These are phyloP conservation scores for Thelephora terrestris DNA, from an alignment of 1,284 basidiomycete species.

Conservation along the genomic window DNA sequence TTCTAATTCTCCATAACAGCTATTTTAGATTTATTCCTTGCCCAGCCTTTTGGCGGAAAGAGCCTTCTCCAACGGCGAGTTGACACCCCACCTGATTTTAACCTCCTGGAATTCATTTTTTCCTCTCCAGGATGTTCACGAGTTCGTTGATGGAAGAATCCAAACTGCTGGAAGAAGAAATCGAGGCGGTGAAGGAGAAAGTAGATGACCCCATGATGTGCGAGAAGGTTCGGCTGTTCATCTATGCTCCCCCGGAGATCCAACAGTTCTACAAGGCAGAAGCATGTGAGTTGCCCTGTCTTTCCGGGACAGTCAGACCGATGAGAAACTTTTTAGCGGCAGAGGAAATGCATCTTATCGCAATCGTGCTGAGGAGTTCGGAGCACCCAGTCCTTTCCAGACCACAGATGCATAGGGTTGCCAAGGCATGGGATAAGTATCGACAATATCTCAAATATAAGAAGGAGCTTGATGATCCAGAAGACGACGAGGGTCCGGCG, in stretches of 20 bases:
- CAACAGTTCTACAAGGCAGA: constrained; percentile 76
- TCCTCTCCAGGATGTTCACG: constrained; percentile 76
- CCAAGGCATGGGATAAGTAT: constrained; percentile 71
- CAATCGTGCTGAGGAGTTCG: constrained; percentile 73
- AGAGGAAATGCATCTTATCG: constrained; percentile 75
- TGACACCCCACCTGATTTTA: background rate
- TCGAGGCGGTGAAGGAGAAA: constrained; percentile 78
- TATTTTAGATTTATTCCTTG: constrained; percentile 93
- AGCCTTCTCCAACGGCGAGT: constrained; percentile 79
- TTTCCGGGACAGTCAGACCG: background rate
- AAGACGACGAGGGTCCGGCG: constrained; percentile 86
- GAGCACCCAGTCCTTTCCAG: constrained; percentile 69
- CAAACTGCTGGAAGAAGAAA: constrained; percentile 74
- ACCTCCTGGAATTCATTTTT: background rate
- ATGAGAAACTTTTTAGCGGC: constrained; percentile 28
- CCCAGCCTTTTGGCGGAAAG: constrained; percentile 90
- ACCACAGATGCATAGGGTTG: constrained; percentile 70
- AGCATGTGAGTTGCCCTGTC: constrained; percentile 1
- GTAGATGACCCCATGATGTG: constrained; percentile 83
- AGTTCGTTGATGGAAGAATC: constrained; percentile 87
- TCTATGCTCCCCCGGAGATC: constrained; percentile 80
- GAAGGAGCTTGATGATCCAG: constrained; percentile 65
- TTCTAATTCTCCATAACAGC: constrained; percentile 20
- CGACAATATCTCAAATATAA: constrained; percentile 57
- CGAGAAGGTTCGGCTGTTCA: constrained; percentile 81